Percentiles rank a stretch among this genome's conserved stretches.
Conservation (phyloP, 2,329 filamentous ascomycete species). For the Trichoderma oligosporum region DNA sequence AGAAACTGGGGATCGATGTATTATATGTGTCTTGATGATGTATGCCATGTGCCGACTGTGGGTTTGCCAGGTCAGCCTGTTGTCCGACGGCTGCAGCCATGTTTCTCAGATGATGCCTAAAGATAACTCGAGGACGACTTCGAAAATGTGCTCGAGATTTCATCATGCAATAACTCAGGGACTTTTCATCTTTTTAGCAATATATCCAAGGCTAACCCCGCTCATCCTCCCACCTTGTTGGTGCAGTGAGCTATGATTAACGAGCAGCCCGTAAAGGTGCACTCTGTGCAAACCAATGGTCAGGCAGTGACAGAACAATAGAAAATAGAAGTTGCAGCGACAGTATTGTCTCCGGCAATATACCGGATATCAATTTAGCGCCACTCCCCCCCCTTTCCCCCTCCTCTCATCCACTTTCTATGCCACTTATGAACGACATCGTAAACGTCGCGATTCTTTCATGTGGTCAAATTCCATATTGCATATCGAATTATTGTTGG, state of each 20-base stretch:
- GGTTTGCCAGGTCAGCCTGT: constrained; percentile 15
- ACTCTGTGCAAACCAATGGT: not conserved
- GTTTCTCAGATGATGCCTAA: constrained; percentile 27
- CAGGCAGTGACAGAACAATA: constrained; percentile 27
- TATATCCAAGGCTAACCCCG: constrained; percentile 9
- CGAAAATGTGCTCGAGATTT: constrained; percentile 29
- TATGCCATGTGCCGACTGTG: constrained; percentile 5
- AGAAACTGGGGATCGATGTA: constrained; percentile 50
- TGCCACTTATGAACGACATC: too few species aligned
- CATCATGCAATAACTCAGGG: constrained; percentile 29
- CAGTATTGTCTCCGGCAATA: constrained; percentile 26
- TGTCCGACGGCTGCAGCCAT: constrained; percentile 19
- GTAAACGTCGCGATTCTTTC: too few species aligned
- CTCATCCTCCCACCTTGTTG: constrained; percentile 16
- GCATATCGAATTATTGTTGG: too few species aligned
- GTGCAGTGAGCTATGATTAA: constrained; percentile 10
- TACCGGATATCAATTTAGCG: constrained; percentile 24
- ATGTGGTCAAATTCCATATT: too few species aligned
- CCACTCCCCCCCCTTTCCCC: not conserved
- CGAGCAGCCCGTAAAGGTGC: not conserved
- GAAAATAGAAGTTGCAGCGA: constrained; percentile 21
- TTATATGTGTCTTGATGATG: constrained; percentile 6
- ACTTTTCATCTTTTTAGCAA: constrained; percentile 24
- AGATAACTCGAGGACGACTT: constrained; percentile 33
- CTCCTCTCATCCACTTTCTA: not conserved